Base-by-base conservation (phyloP, 257 asterid genomes). In the Nyctanthes arbortristis region DNA sequence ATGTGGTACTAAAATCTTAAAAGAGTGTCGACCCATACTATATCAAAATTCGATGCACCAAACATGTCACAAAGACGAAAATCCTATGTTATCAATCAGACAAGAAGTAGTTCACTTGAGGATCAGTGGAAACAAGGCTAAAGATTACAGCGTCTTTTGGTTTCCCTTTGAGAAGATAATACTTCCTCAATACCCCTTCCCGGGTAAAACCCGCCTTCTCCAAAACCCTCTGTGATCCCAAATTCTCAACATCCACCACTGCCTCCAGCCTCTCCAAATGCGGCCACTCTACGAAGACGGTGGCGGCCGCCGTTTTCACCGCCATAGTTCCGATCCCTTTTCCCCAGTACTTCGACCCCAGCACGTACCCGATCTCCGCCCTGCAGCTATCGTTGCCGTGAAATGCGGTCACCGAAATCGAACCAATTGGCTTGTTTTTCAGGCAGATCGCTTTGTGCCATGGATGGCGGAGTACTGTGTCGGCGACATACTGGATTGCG, bases 121-220 rank as follows among this genome's bases (percentile, higher is more conserved):
- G 72, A 77, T 89, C 90, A 25, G 81, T 68, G 0, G 90, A 81
- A 35, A 89, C 52, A 20, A 92, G 80, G 79, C 98, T 92, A 60
- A 83, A 92, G 66, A 88, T 81, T 39, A 89, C 67, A 31, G 80
- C 76, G 40, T 92, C 96, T 60, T 62, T 82, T 0, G 96, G 67
- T 57, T 62, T 80, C 9, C 98, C 96, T 35, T 92, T 86, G 27
- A 83, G 56, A 64, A 84, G 67, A 34, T 73, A 84, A 71, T 86
- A 89, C 77, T 80, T 92, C 84, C 95, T 88, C 68, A 92, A 62
- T 24, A 92, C 75, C 39, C 96, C 97, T 74, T 92, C 97, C 28
- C 75, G 85, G 7, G 0, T 39, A 28, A 92, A 92, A 39, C 97
- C 95, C 3, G 76, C 95, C 79, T 89, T 92, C 74, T 86, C 93